Evolutionary conservation across 352 stramenopile species (phyloP).

Genomic region (Pythium dissotocum): DNA sequence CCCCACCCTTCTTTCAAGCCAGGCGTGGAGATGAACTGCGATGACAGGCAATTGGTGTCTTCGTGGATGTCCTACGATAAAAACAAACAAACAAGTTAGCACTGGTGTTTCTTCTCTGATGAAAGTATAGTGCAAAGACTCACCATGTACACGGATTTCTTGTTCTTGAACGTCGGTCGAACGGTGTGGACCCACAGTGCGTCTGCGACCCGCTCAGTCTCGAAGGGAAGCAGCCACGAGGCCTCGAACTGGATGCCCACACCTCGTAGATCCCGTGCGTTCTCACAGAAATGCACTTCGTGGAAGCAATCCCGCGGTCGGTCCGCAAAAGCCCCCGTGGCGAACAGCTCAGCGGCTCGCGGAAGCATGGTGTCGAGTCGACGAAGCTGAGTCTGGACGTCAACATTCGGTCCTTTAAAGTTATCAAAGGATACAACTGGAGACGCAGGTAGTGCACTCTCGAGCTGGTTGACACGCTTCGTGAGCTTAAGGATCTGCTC

Average conservation of each 20-base stretch:
- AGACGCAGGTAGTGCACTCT: background rate
- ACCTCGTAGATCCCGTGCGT: background rate
- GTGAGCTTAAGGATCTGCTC: background rate
- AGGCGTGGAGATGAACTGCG: background rate
- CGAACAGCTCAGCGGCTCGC: background rate
- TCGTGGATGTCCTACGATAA: background rate
- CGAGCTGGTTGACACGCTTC: background rate
- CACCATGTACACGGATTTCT: background rate
- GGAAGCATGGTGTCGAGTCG: background rate
- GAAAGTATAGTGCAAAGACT: background rate
- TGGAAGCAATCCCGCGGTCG: background rate
- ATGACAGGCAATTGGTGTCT: background rate
- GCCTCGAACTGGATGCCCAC: background rate
- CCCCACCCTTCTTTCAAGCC: background rate
- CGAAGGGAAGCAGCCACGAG: conserved; percentile 7
- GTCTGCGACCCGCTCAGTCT: background rate
- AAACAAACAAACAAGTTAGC: background rate
- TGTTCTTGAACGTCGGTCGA: background rate
- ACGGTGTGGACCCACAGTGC: conserved; percentile 5
- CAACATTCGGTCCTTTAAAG: background rate
- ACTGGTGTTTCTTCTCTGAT: no score
- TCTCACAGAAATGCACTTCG: background rate
- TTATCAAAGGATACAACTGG: background rate
- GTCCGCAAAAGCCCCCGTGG: background rate
- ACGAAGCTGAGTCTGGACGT: background rate